Base-by-base conservation (phyloP, 2,329 filamentous ascomycete genomes). In the Elsinoe arachidis region DNA sequence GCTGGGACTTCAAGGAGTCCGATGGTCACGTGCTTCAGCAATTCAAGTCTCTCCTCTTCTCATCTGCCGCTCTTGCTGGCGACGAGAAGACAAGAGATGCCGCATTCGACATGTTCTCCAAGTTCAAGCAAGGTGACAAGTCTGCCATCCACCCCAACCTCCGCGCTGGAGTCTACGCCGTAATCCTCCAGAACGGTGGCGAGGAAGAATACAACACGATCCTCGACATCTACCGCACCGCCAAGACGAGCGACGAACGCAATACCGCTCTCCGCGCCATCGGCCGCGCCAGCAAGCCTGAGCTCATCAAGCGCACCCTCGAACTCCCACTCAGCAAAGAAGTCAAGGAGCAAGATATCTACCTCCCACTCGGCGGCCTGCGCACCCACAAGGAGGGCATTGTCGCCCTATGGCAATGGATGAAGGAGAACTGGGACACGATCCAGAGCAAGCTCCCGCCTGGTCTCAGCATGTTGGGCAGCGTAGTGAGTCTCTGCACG, bases 291-390 rank as follows among this genome's bases (percentile, higher is more conserved):
- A 85, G 85, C 68, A 80, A 87, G 58, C 85, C 88, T 1, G 83
- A 86, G 63, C 81, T 96, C 51, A 92, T 96, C 70, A 77, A 93
- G 76, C 83, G 83, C 61, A 92, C 90, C 2, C 80, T 97, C 12
- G 80, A 77, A 30, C 78, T 96, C 61, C 80, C 90, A 33, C 79
- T 91, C 58, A 83, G 84, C 69, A 83, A 85, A 61, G 86, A 95
- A 63, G 87, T 96, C 73, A 95, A 95, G 78, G 90, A 88, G 62
- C 92, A 96, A 72, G 92, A 97, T 71, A 85, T 96, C 62, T 96
- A 96, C 75, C 84, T 96, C 69, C 91, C 92, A 1, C 81, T 93
- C 38, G 82, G 83, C 34, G 88, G 88, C 6, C 80, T 97, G 26
- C 83, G 91, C 59, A 82, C 81, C 55, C 89, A 95, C 68, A 76